Percentiles rank a stretch among this genome's conserved stretches.
Evolutionary conservation across 192 early-diverging fungal species (phyloP).

Genomic region (Chytriomyces hyalinus): DNA sequence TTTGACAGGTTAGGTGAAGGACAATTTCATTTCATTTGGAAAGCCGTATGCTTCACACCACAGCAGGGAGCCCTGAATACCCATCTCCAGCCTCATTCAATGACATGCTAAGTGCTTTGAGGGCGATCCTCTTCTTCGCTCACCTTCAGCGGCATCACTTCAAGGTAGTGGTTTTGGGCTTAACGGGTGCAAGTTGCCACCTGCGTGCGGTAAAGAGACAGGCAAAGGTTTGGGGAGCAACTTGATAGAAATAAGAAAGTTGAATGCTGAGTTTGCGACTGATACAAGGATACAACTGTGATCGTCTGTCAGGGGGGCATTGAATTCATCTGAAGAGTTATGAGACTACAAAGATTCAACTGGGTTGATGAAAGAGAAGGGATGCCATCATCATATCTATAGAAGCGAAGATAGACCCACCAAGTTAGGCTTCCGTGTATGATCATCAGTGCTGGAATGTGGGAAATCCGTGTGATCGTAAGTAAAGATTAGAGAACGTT

Average conservation of each 20-base stretch:
- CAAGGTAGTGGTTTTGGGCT: constrained; percentile 28
- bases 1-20: too few relatives aligned
- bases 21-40: too few relatives aligned
- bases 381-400: constrained; percentile 76
- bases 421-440: constrained; percentile 73
- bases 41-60: too few relatives aligned
- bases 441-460: constrained; percentile 69
- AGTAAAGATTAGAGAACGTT: constrained; percentile 9
- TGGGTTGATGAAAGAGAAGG: constrained; percentile 83
- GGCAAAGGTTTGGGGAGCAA: constrained; percentile 58
- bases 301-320: not conserved
- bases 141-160: constrained; percentile 33
- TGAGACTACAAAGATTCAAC: constrained; percentile 47
- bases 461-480: constrained; percentile 55
- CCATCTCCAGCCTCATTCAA: constrained; percentile 13
- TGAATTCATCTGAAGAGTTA: not conserved
- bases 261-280: constrained; percentile 67
- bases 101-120: constrained; percentile 34
- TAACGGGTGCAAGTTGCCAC: not conserved
- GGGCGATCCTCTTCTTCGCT: constrained; percentile 34
- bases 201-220: not conserved
- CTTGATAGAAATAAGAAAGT: constrained; percentile 58
- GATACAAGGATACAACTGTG: constrained; percentile 67
- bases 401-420: constrained; percentile 89
- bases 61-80: too few relatives aligned